Conservation (phyloP, 2,329 filamentous ascomycete species). For the Fusarium nygamai region DNA sequence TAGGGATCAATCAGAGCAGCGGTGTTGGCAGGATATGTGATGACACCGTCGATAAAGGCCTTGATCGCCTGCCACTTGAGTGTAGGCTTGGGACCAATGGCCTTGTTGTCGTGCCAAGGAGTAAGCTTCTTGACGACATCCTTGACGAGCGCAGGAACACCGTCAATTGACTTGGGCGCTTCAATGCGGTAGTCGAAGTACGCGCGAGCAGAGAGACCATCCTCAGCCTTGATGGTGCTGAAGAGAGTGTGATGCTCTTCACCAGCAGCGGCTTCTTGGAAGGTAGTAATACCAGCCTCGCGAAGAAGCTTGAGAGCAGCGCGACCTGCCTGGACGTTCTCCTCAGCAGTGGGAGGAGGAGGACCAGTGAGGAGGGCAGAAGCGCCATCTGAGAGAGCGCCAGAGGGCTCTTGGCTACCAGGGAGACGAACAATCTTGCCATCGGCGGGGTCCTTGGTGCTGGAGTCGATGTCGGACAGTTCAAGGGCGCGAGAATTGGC, state of each 20-base stretch:
- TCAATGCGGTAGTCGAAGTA: slow-evolving; percentile 44
- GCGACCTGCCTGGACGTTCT: slow-evolving; percentile 34
- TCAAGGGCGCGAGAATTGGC: slow-evolving; percentile 40
- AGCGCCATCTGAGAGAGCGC: slow-evolving; percentile 40
- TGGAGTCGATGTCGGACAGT: slow-evolving; percentile 34
- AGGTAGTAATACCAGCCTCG: slow-evolving; percentile 42
- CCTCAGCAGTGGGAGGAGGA: slow-evolving; percentile 22
- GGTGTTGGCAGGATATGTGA: slow-evolving; percentile 43
- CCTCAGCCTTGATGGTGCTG: slow-evolving; percentile 34
- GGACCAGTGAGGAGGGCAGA: slow-evolving; percentile 34
- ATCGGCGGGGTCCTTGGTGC: slow-evolving; percentile 32
- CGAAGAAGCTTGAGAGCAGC: slow-evolving; percentile 42
- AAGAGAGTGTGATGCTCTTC: slow-evolving; percentile 26
- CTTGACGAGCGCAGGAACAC: slow-evolving; percentile 22
- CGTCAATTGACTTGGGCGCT: slow-evolving; percentile 27
- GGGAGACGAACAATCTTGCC: slow-evolving; percentile 40
- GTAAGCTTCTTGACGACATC: slow-evolving; percentile 13
- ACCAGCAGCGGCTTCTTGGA: slow-evolving; percentile 40
- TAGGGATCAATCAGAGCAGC: slow-evolving; percentile 44
- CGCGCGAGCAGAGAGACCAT: slow-evolving; percentile 32
- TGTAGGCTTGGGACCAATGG: slow-evolving; percentile 28
- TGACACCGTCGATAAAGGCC: slow-evolving; percentile 43
- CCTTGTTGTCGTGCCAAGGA: slow-evolving; percentile 18
- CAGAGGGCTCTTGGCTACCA: slow-evolving; percentile 41
- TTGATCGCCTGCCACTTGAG: slow-evolving; percentile 45